These are phyloP conservation scores for Cladosporium halotolerans DNA, from an alignment of 2,329 filamentous ascomycete species.

Conservation along the genomic window DNA sequence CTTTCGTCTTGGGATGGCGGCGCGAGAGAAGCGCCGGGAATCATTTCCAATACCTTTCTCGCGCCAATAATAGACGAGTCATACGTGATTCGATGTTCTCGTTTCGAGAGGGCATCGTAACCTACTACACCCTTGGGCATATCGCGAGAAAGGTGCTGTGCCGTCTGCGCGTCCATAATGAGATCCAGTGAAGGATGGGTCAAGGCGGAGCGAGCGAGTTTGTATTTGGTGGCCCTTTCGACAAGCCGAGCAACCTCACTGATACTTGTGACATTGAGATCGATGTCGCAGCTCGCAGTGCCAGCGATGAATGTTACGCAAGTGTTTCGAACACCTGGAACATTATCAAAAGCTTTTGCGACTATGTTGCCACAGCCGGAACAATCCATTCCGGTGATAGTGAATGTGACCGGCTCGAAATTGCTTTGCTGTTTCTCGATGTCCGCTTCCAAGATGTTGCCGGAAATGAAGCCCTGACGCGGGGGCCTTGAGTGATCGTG, in stretches of 20 bases:
- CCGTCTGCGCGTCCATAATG: constrained; percentile 30
- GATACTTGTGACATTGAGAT: constrained; percentile 30
- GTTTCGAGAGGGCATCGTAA: constrained; percentile 13
- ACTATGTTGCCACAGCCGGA: constrained; percentile 66
- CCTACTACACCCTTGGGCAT: constrained; percentile 35
- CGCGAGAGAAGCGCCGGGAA: too few species aligned
- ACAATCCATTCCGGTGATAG: constrained; percentile 65
- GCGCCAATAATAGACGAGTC: too few species aligned
- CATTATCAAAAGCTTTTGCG: constrained; percentile 43
- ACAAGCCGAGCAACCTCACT: constrained; percentile 45
- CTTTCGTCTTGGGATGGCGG: too few species aligned
- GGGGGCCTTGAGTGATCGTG: too few species aligned
- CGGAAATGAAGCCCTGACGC: too few species aligned
- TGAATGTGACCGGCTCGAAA: constrained; percentile 52
- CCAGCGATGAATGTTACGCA: constrained; percentile 60
- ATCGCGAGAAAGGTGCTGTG: constrained; percentile 16
- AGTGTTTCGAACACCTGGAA: constrained; percentile 48
- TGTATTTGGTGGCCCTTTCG: constrained; percentile 55
- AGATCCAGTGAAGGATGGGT: constrained; percentile 49
- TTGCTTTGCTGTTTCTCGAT: constrained; percentile 24
- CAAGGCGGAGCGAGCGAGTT: constrained; percentile 46
- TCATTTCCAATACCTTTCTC: too few species aligned
- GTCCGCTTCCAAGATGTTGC: constrained; percentile 4
- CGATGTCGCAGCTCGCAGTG: constrained; percentile 59
- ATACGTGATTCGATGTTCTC: too few species aligned